A percentile compares a stretch with the other conserved stretches of the same genome.
Evolutionary conservation across 1,284 basidiomycete species (phyloP).

Genomic region (Ustilago hordei): DNA sequence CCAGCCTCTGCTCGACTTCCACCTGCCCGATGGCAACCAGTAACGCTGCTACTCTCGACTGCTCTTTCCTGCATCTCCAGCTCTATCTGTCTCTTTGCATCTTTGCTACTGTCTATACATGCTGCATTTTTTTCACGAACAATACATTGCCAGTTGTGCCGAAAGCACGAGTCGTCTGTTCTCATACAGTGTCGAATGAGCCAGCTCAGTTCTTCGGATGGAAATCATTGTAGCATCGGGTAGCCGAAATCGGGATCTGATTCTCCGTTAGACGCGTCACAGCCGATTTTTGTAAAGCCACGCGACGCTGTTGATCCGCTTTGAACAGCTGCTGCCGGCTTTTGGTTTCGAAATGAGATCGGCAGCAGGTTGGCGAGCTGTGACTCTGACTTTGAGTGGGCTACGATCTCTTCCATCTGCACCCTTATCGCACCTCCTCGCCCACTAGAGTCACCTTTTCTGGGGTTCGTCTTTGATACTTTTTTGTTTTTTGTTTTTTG

Average conservation of each 20-base stretch:
- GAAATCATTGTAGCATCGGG: neutral
- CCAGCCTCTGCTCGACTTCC: slow-evolving; percentile 46
- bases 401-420: neutral
- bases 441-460: neutral
- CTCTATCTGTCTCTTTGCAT: neutral
- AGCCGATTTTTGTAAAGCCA: neutral
- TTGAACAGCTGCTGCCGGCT: neutral
- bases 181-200: neutral
- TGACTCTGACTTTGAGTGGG: neutral
- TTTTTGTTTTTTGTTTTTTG: neutral
- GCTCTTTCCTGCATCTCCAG: neutral
- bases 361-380: neutral
- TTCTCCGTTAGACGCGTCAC: neutral
- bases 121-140: slow-evolving; percentile 1
- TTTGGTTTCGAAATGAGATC: neutral
- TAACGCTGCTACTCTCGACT: neutral
- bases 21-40: slow-evolving; percentile 22
- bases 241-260: neutral
- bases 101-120: slow-evolving; percentile 1
- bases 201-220: neutral
- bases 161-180: neutral
- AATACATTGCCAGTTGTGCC: neutral
- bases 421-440: neutral
- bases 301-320: neutral
- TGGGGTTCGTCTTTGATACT: neutral